Evolutionary conservation across 2,329 filamentous ascomycete species (phyloP).

Genomic region (Microcyclospora tardicrescens): DNA sequence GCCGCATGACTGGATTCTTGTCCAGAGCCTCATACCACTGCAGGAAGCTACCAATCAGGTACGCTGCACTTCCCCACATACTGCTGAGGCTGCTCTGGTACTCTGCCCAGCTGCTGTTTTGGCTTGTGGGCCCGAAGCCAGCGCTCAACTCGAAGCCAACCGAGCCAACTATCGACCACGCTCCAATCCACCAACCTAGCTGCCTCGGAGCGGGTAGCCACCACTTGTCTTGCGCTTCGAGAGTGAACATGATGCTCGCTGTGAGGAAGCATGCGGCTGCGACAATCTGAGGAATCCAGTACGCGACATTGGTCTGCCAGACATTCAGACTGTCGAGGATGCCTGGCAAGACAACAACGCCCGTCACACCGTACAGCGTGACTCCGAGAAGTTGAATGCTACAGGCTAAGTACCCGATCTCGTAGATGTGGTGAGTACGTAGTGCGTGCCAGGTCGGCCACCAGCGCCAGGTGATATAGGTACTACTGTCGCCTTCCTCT

Average conservation of each 20-base stretch:
- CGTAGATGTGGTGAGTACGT: constrained; percentile 14
- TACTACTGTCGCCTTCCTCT: constrained; percentile 5
- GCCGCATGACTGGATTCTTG: constrained; percentile 11
- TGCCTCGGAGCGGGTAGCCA: constrained; percentile 12
- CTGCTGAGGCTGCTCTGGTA: constrained; percentile 16
- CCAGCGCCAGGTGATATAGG: constrained; percentile 12
- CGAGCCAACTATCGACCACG: constrained; percentile 15
- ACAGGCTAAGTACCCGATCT: constrained; percentile 20
- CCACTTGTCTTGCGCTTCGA: constrained; percentile 21
- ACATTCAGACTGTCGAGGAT: constrained; percentile 11
- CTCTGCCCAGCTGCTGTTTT: constrained; percentile 5
- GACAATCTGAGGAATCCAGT: constrained; percentile 19
- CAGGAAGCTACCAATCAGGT: constrained; percentile 14
- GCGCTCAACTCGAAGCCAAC: constrained; percentile 16
- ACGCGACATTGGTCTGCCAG: constrained; percentile 13
- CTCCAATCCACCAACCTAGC: constrained; percentile 21
- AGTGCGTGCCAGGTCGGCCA: constrained; percentile 16
- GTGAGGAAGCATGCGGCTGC: constrained; percentile 17
- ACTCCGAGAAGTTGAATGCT: constrained; percentile 19
- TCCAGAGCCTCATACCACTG: constrained; percentile 21
- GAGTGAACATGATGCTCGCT: constrained; percentile 17
- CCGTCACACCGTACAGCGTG: constrained; percentile 14
- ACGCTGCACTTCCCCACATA: constrained; percentile 16
- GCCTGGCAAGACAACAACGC: constrained; percentile 16
- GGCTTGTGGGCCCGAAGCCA: constrained; percentile 5